A percentile compares a stretch with the other conserved stretches of the same genome.
Conservation (phyloP, 805 yeast species). For the Metschnikowia gelsemii region DNA sequence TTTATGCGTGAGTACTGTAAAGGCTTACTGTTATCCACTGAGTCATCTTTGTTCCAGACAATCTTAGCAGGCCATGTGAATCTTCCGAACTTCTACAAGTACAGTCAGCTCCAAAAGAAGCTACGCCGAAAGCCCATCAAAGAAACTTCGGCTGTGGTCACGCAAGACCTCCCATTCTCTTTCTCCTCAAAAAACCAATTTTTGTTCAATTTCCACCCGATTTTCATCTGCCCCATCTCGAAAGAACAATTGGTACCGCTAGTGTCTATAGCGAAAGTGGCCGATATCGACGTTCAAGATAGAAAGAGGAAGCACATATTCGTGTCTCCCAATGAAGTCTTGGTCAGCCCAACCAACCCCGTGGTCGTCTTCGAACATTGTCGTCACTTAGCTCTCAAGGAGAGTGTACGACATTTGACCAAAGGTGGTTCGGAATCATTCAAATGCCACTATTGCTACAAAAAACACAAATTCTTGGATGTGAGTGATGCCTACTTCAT, state of each 20-base stretch:
- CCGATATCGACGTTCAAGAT: constrained; percentile 16
- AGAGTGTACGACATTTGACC: constrained; percentile 42
- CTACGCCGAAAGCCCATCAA: constrained; percentile 20
- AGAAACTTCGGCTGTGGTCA: constrained; percentile 18
- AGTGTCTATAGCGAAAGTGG: constrained; percentile 11
- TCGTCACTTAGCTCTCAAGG: constrained; percentile 42
- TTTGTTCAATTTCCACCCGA: constrained; percentile 43
- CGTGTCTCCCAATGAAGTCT: constrained; percentile 13
- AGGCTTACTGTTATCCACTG: constrained; percentile 37
- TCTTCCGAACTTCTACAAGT: constrained; percentile 44
- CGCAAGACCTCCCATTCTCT: constrained; percentile 42
- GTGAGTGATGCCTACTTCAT: constrained; percentile 43
- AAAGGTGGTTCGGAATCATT: constrained; percentile 40
- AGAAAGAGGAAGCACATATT: constrained; percentile 14
- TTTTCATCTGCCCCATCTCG: constrained; percentile 47
- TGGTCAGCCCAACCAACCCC: constrained; percentile 28
- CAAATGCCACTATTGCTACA: constrained; percentile 47
- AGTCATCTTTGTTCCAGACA: constrained; percentile 42
- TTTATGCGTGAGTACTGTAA: constrained; percentile 41
- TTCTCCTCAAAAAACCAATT: constrained; percentile 40
- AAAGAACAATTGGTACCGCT: constrained; percentile 44
- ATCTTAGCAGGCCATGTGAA: constrained; percentile 41
- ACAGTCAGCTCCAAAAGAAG: constrained; percentile 35
- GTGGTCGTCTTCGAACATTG: constrained; percentile 44
- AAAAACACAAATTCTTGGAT: constrained; percentile 40